Percentiles rank a stretch among this genome's conserved stretches.
phyloP scores from a whole-genome alignment of 1,284 basidiomycete species.

The Anthracocystis panici-leucophaei region DNA sequence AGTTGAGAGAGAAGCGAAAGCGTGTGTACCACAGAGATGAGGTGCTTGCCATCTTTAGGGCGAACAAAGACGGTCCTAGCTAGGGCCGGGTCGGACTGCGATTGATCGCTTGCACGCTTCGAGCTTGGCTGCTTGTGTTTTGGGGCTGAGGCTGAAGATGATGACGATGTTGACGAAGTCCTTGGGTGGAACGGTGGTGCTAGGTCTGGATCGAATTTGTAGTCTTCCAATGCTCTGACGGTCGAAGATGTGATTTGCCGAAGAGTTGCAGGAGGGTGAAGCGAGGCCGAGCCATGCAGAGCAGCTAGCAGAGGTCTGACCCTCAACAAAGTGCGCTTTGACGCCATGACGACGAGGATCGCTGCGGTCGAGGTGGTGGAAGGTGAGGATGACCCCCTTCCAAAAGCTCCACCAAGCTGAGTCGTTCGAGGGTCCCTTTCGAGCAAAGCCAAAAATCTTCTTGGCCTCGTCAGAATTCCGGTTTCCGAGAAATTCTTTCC shows the following conservation, averaged over 20 bases:
- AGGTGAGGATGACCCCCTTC: not conserved
- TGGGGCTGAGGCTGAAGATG: not conserved
- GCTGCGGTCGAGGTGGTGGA: not conserved
- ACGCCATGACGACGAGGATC: constrained; percentile 12
- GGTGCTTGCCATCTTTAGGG: constrained; percentile 39
- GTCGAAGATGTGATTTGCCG: constrained; percentile 16
- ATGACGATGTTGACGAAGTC: not conserved
- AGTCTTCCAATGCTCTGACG: not conserved
- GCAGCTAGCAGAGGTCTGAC: constrained; percentile 16
- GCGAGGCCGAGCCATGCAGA: constrained; percentile 3
- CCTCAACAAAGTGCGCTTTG: constrained; percentile 25
- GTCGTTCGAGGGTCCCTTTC: not conserved
- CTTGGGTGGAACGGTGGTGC: constrained; percentile 10
- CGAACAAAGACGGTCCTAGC: constrained; percentile 45
- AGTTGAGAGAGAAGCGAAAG: constrained; percentile 42
- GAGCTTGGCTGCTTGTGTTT: not conserved
- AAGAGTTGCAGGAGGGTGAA: not conserved
- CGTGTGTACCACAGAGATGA: constrained; percentile 46
- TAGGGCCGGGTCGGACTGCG: constrained; percentile 11
- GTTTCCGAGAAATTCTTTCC: not conserved
- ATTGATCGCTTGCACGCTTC: not conserved
- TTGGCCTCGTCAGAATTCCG: not conserved
- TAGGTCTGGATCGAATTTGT: constrained; percentile 24
- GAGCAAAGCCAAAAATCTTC: constrained; percentile 5
- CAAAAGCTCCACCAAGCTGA: too few relatives aligned